Base-by-base conservation (phyloP, 2,329 filamentous ascomycete genomes). In the Penicillium sp. region DNA sequence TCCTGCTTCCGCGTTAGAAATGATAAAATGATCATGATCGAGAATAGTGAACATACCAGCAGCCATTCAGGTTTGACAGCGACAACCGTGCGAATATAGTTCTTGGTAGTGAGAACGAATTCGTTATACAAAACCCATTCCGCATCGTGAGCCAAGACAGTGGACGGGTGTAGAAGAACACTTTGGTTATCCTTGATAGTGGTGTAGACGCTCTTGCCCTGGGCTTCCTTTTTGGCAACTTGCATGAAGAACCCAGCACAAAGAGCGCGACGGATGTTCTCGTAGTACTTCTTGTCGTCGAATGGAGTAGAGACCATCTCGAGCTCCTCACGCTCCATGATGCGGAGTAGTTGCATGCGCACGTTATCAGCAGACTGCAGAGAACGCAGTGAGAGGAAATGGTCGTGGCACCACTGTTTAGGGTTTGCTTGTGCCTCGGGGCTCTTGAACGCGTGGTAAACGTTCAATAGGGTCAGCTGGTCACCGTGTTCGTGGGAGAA, bases 171-270 rank as follows among this genome's bases (percentile, higher is more conserved):
- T 56, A 99, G 83, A 65, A 97, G 82, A 42, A 99, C 94, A 43
- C 85, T 89, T 77, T 97, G 93, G 68, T 97, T 90, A 53, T 99
- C 95, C 80, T 97, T 99, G 72, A 99, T 88, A 1, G 94, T 99
- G 60, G 88, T 87, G 77, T 99, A 99, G 37, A 90, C 85, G 57
- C 63, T 76, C 81, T 97, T 97, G 69, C 90, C 90, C 26, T 85
- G 87, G 48, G 85, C 86, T 69, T 97, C 92, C 71, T 89, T 91
- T 86, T 96, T 97, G 55, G 94, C 95, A 19, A 97, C 91, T 74
- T 99, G 94, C 94, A 99, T 99, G 82, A 99, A 99, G 83, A 99
- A 99, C 29, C 95, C 94, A 1, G 92, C 85, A 11, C 97, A 88
- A 13, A 99, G 83, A 8, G 94, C 93, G 33, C 92, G 87, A 40